These are phyloP conservation scores for Thozetella sp. DNA, from an alignment of 495 filamentous ascomycete species.

Conservation along the genomic window DNA sequence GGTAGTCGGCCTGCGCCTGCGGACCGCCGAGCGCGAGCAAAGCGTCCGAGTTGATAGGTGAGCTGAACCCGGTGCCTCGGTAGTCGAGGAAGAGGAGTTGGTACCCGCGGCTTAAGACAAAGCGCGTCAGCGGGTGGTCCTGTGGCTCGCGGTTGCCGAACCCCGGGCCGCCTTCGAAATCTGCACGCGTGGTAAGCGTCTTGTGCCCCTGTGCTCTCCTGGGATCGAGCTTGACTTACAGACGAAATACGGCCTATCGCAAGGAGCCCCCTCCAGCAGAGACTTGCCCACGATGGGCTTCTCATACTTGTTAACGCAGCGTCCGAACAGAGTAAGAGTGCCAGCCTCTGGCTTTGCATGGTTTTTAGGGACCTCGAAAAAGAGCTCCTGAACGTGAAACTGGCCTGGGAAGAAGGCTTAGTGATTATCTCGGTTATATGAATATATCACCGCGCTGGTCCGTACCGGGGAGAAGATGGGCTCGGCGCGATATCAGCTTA, in stretches of 20 bases:
- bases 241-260: conserved; percentile 55
- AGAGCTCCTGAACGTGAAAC: conserved; percentile 74
- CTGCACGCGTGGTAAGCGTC: conserved; percentile 19
- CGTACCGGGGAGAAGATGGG: background rate
- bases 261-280: conserved; percentile 23
- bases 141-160: conserved; percentile 75
- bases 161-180: conserved; percentile 79
- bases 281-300: conserved; percentile 50
- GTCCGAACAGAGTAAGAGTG: conserved; percentile 72
- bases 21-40: conserved; percentile 66
- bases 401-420: conserved; percentile 55
- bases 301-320: conserved; percentile 66
- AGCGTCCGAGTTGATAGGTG: conserved; percentile 70
- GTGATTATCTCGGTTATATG: conserved; percentile 4
- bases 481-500: background rate
- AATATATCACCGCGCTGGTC: background rate
- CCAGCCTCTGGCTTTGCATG: conserved; percentile 64
- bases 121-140: conserved; percentile 62
- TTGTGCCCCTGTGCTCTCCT: background rate
- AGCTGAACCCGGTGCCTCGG: conserved; percentile 84
- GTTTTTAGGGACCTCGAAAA: conserved; percentile 84
- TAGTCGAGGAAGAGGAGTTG: conserved; percentile 86
- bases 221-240: too few relatives aligned
- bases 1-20: conserved; percentile 70
- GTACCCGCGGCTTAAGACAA: conserved; percentile 80